Base-by-base conservation (phyloP, 2,329 filamentous ascomycete species). In the Sporothrix humicola region DNA sequence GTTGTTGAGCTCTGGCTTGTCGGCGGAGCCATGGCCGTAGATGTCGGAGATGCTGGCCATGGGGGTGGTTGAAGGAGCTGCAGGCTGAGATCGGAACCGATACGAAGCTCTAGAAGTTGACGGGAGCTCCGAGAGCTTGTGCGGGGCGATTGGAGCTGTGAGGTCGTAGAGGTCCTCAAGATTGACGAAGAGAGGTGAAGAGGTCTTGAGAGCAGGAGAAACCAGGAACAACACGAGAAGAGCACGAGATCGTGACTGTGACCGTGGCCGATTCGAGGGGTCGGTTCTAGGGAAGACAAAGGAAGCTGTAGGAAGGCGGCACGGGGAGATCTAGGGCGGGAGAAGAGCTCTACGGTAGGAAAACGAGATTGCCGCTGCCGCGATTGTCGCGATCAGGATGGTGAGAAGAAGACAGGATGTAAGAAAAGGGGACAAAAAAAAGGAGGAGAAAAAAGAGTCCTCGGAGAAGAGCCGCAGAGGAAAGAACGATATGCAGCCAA, bases 11-110 rank as follows among this genome's bases (percentile, higher is more conserved):
- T 77, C 76, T 46, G 76, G 70, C 71, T 74, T 68, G 65, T 75
- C 73, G 50, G 56, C 66, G 15, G 74, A 69, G 52, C 77, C 75
- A 46, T 72, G 61, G 58, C 65, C 69, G 74, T 75, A 74, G n/a
- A 77, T 61, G 73, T 74, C 76, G 56, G 66, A 56, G 17, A 76
- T 74, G 71, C 46, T 74, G 52, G 78, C 77, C 78, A 80, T 73
- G 48, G 56, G 5, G 52, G 31, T 2, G 31, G 31, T 37, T 1
- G 31, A 37, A 5, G 31, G 31, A 37, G 31, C 31, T 37, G 23
- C 23, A 26, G 23, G 23, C 31, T 37, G 31, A 3, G 31, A 26
- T 26, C 23, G 23, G 23, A 26, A 26, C 23, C 23, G 23, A 26
- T 26, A 26, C 23, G 23, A 17, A 9, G 52, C 50, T 54, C 9